Base-by-base conservation (phyloP, 2,329 filamentous ascomycete species). In the Talaromyces sp. region DNA sequence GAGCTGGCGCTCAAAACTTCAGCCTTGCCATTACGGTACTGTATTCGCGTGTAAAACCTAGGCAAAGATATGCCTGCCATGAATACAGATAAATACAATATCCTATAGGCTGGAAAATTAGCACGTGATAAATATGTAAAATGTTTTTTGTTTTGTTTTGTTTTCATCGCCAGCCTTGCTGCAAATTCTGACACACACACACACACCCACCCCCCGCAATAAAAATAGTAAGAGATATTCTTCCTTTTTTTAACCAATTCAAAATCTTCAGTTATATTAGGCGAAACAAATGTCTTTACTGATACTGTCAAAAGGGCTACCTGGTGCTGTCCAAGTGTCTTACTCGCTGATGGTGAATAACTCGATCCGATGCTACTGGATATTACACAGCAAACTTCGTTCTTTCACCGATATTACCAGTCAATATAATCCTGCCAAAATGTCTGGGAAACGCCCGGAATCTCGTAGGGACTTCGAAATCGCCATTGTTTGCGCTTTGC, bases 401-500 rank as follows among this genome's bases (percentile, higher is more conserved):
- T 50, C 16, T 27, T 27, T 27, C 2, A 23, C 7, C 7, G 44
- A 50, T 27, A 3, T 23, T 2, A 7, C 4, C 18, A 14, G 44
- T 16, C 0, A 18, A 23, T 23, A 23, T 23, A 23, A 23, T 23
- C 23, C 23, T 2, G 23, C 23, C 23, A 50, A 50, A 50, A 50
- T 50, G 44, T 12, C 44, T 27, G 5, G 23, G 23, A 50, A 23
- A 5, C 44, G n/a, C n/a, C 44, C 44, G 3, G 9, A 50, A 50
- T 50, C 44, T 18, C 44, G 44, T 2, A 27, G 23, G 2, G 55
- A 36, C 16, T 61, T 61, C 28, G 18, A 58, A 44, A 58, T 58
- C 12, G 60, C 60, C 1, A 61, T 61, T 3, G n/a, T 61, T 5
- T 58, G 60, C 30, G 60, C 55, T 9, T 58, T 61, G 14, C 27